A percentile compares a stretch with the other conserved stretches of the same genome.
Evolutionary conservation across 306 rosid genomes (phyloP).

Genomic region (Malus orientalis): DNA sequence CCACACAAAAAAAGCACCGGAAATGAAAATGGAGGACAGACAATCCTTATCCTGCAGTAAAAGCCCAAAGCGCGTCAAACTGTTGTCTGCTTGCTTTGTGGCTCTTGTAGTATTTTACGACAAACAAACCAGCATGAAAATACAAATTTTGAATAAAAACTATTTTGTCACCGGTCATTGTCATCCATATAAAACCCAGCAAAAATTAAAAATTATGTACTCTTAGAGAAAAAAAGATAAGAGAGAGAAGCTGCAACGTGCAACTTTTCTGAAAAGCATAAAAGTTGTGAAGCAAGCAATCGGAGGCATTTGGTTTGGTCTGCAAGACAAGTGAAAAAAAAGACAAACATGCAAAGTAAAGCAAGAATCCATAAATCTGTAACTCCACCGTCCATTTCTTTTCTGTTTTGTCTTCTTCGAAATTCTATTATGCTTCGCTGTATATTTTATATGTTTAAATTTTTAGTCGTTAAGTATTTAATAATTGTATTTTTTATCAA

Average conservation of each 20-base stretch:
- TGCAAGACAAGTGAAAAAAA: conserved; percentile 33
- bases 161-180: conserved; percentile 23
- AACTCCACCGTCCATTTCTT: neutral
- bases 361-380: conserved; percentile 20
- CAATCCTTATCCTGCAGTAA: neutral
- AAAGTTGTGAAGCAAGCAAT: conserved; percentile 40
- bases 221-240: neutral
- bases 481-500: neutral
- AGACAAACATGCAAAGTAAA: conserved; percentile 13
- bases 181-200: conserved; percentile 21
- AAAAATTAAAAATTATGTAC: neutral
- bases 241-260: conserved; percentile 14
- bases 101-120: neutral
- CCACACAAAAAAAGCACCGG: no score
- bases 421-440: no score
- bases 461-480: no score
- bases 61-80: neutral
- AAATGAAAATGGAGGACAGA: no score
- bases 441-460: no score
- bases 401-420: neutral
- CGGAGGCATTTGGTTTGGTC: conserved; percentile 21
- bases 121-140: neutral
- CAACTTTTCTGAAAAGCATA: conserved; percentile 54
- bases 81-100: neutral
- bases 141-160: neutral